Conservation (phyloP, 257 asterid species). For the Penstemon barbatus region DNA sequence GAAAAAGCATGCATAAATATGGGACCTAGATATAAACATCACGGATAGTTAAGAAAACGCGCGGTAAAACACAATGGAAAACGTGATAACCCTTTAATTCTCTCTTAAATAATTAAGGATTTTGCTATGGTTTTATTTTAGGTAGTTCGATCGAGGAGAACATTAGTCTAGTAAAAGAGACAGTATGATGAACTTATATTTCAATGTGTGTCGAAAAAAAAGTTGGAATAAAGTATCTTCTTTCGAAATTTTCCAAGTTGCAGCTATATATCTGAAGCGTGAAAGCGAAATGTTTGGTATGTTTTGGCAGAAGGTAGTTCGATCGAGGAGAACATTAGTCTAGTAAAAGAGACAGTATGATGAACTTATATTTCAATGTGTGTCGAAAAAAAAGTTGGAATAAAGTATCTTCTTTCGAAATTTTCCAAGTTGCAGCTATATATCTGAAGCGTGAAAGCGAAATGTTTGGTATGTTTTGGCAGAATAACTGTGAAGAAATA, state of each 20-base stretch:
- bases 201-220: not conserved
- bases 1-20: not conserved
- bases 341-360: too few species aligned
- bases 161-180: too few species aligned
- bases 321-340: too few species aligned
- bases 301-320: slow-evolving; percentile 23
- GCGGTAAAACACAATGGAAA: too few species aligned
- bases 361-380: too few species aligned
- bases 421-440: slow-evolving; percentile 25
- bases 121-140: too few species aligned
- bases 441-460: slow-evolving; percentile 30
- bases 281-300: slow-evolving; percentile 41
- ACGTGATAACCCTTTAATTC: too few species aligned
- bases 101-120: too few species aligned
- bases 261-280: slow-evolving; percentile 19
- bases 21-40: not conserved
- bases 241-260: slow-evolving; percentile 25
- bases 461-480: slow-evolving; percentile 35
- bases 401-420: not conserved
- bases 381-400: not conserved
- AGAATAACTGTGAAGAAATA: not conserved
- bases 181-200: too few species aligned
- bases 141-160: too few species aligned
- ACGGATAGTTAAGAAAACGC: not conserved
- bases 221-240: not conserved